These are phyloP conservation scores for Ceratobasidium sp. DNA, from an alignment of 1,284 basidiomycete species.

Conservation along the genomic window DNA sequence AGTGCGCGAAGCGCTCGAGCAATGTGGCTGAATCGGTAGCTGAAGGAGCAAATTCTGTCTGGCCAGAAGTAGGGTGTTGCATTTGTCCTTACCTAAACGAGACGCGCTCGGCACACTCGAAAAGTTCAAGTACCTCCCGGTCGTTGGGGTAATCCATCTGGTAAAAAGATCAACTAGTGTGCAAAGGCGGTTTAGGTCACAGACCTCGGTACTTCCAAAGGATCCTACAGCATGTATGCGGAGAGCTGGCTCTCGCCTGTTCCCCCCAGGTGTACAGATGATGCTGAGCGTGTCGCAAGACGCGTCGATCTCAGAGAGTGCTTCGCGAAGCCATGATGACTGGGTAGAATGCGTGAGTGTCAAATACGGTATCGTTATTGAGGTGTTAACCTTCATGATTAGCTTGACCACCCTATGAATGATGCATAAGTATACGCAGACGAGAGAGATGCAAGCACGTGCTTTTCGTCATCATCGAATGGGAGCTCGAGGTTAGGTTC, in stretches of 20 bases:
- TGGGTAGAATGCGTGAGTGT: slow-evolving; percentile 48
- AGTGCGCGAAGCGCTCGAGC: slow-evolving; percentile 72
- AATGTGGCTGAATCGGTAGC: slow-evolving; percentile 82
- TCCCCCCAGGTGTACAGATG: slow-evolving; percentile 63
- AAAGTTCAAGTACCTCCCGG: slow-evolving; percentile 83
- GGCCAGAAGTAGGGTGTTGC: neutral
- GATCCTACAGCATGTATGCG: slow-evolving; percentile 78
- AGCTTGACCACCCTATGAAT: slow-evolving; percentile 71
- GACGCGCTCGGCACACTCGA: slow-evolving; percentile 75
- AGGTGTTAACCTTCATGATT: slow-evolving; percentile 78
- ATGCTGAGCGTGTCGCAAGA: slow-evolving; percentile 83
- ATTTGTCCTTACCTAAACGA: slow-evolving; percentile 67
- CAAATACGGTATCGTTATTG: neutral
- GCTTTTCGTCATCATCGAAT: slow-evolving; percentile 75
- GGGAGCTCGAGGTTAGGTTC: slow-evolving; percentile 81
- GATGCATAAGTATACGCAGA: slow-evolving; percentile 21
- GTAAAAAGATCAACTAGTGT: neutral
- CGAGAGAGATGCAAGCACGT: slow-evolving; percentile 49
- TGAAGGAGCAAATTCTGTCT: slow-evolving; percentile 50
- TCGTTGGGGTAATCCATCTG: slow-evolving; percentile 95
- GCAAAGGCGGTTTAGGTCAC: slow-evolving; percentile 43
- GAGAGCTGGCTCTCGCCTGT: slow-evolving; percentile 63
- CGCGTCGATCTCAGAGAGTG: slow-evolving; percentile 86
- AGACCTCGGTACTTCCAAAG: slow-evolving; percentile 82
- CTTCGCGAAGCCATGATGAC: slow-evolving; percentile 91